Conservation (phyloP, 2,329 filamentous ascomycete genomes). For the Diaporthe batatas region DNA sequence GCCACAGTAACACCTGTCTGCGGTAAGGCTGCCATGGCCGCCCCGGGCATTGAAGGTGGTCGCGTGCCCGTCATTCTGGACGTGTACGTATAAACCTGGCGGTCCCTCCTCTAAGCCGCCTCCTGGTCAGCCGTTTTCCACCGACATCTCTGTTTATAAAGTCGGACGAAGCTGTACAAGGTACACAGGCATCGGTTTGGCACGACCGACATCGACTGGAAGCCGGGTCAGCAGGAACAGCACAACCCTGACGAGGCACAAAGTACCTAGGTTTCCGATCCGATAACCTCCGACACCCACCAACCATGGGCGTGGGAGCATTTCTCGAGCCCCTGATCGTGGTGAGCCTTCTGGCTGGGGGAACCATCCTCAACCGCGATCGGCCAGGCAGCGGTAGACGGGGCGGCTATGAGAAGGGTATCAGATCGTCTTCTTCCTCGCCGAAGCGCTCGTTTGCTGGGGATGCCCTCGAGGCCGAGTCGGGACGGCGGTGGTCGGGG, state of each 20-base stretch:
- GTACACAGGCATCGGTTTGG: background rate
- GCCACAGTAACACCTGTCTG: background rate
- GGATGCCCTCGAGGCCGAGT: slow-evolving; percentile 43
- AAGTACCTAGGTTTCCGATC: too few species aligned
- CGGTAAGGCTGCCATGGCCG: slow-evolving; percentile 14
- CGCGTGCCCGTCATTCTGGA: slow-evolving; percentile 13
- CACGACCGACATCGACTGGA: background rate
- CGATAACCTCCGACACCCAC: background rate
- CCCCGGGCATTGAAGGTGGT: slow-evolving; percentile 13
- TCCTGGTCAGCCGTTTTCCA: background rate
- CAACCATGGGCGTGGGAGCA: slow-evolving; percentile 61
- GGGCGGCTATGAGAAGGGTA: slow-evolving; percentile 5
- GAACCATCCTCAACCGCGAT: slow-evolving; percentile 73
- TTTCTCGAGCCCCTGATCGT: slow-evolving; percentile 74
- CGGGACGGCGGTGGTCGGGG: slow-evolving; percentile 45
- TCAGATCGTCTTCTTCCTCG: slow-evolving; percentile 45
- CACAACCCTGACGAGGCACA: background rate
- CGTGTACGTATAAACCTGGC: slow-evolving; percentile 11
- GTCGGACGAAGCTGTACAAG: background rate
- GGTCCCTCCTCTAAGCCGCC: background rate
- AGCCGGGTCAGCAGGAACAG: background rate
- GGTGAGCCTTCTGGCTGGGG: slow-evolving; percentile 69
- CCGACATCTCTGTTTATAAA: background rate
- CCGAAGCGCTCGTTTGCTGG: slow-evolving; percentile 49
- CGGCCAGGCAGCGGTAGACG: slow-evolving; percentile 38